Evolutionary conservation across 2,329 filamentous ascomycete species (phyloP).

Genomic region (Fusarium chuoi): DNA sequence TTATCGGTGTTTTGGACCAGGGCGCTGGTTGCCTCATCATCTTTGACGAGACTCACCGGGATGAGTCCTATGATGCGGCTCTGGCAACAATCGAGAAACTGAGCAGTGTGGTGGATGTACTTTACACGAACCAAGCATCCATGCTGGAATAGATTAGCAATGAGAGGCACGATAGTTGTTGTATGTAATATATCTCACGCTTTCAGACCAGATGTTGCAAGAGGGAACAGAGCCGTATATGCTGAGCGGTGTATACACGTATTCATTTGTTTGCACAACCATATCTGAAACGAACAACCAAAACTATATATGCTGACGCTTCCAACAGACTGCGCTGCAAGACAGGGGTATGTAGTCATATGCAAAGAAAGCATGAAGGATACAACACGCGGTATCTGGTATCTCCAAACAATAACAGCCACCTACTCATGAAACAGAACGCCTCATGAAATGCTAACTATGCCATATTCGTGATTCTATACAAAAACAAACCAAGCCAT

Average conservation of each 20-base stretch:
- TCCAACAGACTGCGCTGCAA: neutral
- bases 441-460: conserved; percentile 34
- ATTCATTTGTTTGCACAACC: conserved; percentile 15
- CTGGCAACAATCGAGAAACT: conserved; percentile 96
- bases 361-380: conserved; percentile 23
- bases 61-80: conserved; percentile 93
- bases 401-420: conserved; percentile 33
- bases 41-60: conserved; percentile 92
- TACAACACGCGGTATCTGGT: conserved; percentile 31
- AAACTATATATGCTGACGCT: neutral
- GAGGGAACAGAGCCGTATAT: conserved; percentile 42
- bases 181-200: conserved; percentile 47
- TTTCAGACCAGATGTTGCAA: conserved; percentile 46
- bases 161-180: conserved; percentile 32
- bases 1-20: conserved; percentile 96
- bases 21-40: conserved; percentile 98
- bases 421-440: conserved; percentile 34
- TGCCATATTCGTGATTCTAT: conserved; percentile 34
- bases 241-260: conserved; percentile 25
- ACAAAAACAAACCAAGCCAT: conserved; percentile 1
- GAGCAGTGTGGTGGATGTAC: conserved; percentile 94
- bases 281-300: conserved; percentile 12
- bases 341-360: conserved; percentile 22
- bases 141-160: conserved; percentile 77
- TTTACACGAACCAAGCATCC: conserved; percentile 98